Evolutionary conservation across 1,139 yeast species (phyloP).

Genomic region (Hemisphaericaspora xylofermentans): DNA sequence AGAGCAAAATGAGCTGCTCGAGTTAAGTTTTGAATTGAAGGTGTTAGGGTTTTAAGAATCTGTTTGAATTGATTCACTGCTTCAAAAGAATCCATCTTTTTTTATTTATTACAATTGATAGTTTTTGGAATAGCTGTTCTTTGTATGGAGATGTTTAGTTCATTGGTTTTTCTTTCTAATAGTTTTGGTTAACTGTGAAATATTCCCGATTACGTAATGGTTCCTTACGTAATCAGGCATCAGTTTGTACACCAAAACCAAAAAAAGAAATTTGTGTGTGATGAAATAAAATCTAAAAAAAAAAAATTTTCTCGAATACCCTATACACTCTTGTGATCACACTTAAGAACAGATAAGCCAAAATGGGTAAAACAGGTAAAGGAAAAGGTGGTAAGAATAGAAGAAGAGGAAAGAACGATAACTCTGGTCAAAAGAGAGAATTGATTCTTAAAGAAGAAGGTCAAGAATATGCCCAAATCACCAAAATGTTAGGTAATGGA

Average conservation of each 20-base stretch:
- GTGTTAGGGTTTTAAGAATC: conserved; percentile 58
- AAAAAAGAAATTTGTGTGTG: too few relatives aligned
- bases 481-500: conserved; percentile 98
- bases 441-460: conserved; percentile 90
- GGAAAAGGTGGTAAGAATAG: conserved; percentile 79
- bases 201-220: too few relatives aligned
- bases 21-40: conserved; percentile 56
- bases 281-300: too few relatives aligned
- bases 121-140: too few relatives aligned
- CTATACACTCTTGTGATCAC: too few relatives aligned
- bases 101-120: neutral
- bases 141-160: too few relatives aligned
- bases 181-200: too few relatives aligned
- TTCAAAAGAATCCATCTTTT: conserved; percentile 77
- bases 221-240: too few relatives aligned
- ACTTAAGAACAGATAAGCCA: conserved; percentile 6
- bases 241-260: too few relatives aligned
- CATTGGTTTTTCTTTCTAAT: too few relatives aligned
- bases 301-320: too few relatives aligned
- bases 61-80: conserved; percentile 69
- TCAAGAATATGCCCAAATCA: conserved; percentile 97
- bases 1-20: conserved; percentile 61
- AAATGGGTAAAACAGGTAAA: conserved; percentile 53
- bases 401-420: conserved; percentile 98
- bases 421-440: conserved; percentile 91